These are phyloP conservation scores for Orbilia quercus DNA, from an alignment of 2,329 filamentous ascomycete species.

Conservation along the genomic window DNA sequence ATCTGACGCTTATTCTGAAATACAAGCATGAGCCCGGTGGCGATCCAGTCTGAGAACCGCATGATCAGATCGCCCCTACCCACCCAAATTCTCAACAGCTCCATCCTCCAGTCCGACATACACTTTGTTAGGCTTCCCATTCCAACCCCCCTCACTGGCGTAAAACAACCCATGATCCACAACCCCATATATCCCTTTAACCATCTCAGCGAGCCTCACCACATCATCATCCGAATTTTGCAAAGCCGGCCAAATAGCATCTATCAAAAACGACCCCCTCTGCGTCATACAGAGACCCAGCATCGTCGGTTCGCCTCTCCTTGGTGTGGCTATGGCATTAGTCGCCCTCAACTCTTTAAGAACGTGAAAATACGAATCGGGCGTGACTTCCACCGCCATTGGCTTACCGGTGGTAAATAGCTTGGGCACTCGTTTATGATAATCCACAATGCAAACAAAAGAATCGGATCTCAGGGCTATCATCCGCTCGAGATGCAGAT, in stretches of 20 bases:
- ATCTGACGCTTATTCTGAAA: too few relatives aligned
- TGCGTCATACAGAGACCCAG: slow-evolving; percentile 31
- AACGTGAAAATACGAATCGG: slow-evolving; percentile 48
- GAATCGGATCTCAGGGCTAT: slow-evolving; percentile 28
- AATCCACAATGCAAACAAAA: slow-evolving; percentile 45
- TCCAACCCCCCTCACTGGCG: slow-evolving; percentile 65
- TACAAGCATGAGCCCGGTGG: too few relatives aligned
- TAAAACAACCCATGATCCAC: slow-evolving; percentile 90
- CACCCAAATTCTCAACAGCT: slow-evolving; percentile 64
- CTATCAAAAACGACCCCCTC: slow-evolving; percentile 40
- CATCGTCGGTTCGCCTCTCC: slow-evolving; percentile 31
- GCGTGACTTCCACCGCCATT: slow-evolving; percentile 47
- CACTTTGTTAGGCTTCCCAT: slow-evolving; percentile 83
- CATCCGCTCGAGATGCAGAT: slow-evolving; percentile 42
- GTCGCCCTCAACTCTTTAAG: slow-evolving; percentile 21
- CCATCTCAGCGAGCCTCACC: slow-evolving; percentile 74
- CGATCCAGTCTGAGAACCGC: neutral
- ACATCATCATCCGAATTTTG: slow-evolving; percentile 70
- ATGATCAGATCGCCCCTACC: neutral
- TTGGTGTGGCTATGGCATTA: slow-evolving; percentile 18
- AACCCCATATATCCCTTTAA: slow-evolving; percentile 85
- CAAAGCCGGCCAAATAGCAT: slow-evolving; percentile 36
- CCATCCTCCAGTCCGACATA: slow-evolving; percentile 94
- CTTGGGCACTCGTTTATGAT: slow-evolving; percentile 39
- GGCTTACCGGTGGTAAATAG: slow-evolving; percentile 34